Base-by-base conservation (phyloP, 2,329 filamentous ascomycete species). In the Colletotrichum acutatum region DNA sequence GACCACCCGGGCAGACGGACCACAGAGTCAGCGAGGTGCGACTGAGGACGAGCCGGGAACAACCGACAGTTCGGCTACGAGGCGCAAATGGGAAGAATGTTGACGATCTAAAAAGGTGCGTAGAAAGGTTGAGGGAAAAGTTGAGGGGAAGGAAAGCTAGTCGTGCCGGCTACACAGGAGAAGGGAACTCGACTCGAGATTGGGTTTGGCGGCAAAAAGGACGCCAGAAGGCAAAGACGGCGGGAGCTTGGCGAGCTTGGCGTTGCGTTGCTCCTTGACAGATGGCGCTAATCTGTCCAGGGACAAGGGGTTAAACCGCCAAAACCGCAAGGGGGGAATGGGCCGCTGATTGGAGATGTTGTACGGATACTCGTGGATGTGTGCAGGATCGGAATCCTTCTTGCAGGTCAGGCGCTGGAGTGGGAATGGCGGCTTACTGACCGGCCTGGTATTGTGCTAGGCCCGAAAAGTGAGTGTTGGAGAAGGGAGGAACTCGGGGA, bases 1-100 rank as follows among this genome's bases (percentile, higher is more conserved):
- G 32, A 58, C 26, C 32, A 68, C 64, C 57, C 53, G 57, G 58
- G 57, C 56, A 68, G 60, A 63, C 60, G 49, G 19, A 32, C 9
- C 19, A 49, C 57, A 52, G 46, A 52, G 68, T n/a, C 26, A 30
- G 46, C 49, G 26, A 28, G 30, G 28, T 53, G 11, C 26, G 52
- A 37, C 19, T 28, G 57, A 28, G 26, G 28, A 68, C 46, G 68
- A 28, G 16, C 60, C 42, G 28, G n/a, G 52, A 32, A 24, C 16
- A 34, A 14, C n/a, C 37, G 58, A 58, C 9, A 34, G 16, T 42
- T 4, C 12, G 24, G 12, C 24, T 12, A 4, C 4, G 46, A 30
- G n/a, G 24, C 28, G 4, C 3, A 12, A 5, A 30, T 30, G 16
- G 28, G 60, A 26, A 53, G n/a, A 49, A 54, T 26, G n/a, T 11